Evolutionary conservation across 495 filamentous ascomycete species (phyloP).

Genomic region (Hypoxylon crocopeplum): DNA sequence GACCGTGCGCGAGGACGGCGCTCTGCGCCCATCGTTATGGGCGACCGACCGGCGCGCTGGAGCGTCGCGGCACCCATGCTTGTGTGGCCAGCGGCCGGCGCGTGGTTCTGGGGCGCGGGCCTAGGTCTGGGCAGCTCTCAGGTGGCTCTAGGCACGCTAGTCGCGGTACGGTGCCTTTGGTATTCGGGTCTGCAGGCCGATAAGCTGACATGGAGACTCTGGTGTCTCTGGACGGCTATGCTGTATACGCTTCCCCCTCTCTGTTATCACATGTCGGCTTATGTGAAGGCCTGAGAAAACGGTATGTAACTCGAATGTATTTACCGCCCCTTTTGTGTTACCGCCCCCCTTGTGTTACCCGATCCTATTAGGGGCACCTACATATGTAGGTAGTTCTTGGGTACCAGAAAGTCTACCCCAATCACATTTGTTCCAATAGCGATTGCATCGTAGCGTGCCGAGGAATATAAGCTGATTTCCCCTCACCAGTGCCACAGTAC

Average conservation of each 20-base stretch:
- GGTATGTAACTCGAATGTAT: no score
- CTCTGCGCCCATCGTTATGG: conserved; percentile 51
- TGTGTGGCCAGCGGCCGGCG: conserved; percentile 52
- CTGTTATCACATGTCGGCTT: no score
- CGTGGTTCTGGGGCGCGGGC: conserved; percentile 44
- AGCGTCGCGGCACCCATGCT: conserved; percentile 41
- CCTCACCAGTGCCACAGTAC: no score
- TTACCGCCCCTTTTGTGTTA: no score
- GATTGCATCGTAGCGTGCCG: no score
- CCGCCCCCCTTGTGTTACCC: no score
- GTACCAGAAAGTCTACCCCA: no score
- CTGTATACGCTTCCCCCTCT: background rate
- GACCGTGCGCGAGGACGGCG: conserved; percentile 50
- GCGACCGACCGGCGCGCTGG: conserved; percentile 46
- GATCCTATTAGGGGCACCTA: no score
- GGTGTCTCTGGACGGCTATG: background rate
- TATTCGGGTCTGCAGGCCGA: background rate
- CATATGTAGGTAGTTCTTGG: no score
- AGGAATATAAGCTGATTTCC: no score
- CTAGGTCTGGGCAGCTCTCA: background rate
- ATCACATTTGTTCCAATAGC: no score
- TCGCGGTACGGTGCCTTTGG: background rate
- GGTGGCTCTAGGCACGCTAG: background rate
- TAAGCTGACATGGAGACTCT: background rate
- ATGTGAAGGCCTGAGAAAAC: no score